Conservation (phyloP, 768 basidiomycete species). For the Mrakia hoshinonis region DNA sequence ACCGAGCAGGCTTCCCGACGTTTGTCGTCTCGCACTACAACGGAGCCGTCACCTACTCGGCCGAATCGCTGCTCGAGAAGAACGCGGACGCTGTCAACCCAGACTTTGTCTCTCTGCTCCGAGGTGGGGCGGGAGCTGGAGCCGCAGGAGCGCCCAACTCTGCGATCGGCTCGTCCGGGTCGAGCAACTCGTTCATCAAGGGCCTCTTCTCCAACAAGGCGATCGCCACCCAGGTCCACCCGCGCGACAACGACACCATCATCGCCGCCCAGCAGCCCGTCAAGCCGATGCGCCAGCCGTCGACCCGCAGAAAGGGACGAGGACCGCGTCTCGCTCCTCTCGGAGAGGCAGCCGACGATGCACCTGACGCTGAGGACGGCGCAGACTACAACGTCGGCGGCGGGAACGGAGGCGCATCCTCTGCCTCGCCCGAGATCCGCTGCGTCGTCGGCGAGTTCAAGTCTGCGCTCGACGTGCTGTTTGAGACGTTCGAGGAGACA, state of each 20-base stretch:
- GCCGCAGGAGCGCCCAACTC: conserved; percentile 29
- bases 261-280: conserved; percentile 87
- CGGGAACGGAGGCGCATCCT: conserved; percentile 3
- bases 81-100: conserved; percentile 85
- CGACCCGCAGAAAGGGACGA: conserved; percentile 57
- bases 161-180: conserved; percentile 61
- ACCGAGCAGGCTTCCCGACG: conserved; percentile 68
- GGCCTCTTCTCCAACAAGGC: conserved; percentile 78
- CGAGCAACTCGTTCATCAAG: conserved; percentile 82
- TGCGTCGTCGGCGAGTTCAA: conserved; percentile 86
- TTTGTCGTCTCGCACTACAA: conserved; percentile 91
- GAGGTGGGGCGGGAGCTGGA: conserved; percentile 46
- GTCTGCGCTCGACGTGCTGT: conserved; percentile 70
- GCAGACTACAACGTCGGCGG: conserved; percentile 35
- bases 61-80: conserved; percentile 78
- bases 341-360: conserved; percentile 39
- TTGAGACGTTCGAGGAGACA: conserved; percentile 79
- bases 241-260: conserved; percentile 86
- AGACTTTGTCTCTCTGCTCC: conserved; percentile 81
- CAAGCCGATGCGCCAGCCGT: conserved; percentile 89
- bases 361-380: conserved; percentile 33
- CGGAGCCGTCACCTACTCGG: conserved; percentile 81
- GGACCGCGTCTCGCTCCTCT: conserved; percentile 16
- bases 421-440: conserved; percentile 45
- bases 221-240: conserved; percentile 86